Evolutionary conservation across 1,284 basidiomycete genomes (phyloP).

Genomic region (Ceratobasidium sp.): DNA sequence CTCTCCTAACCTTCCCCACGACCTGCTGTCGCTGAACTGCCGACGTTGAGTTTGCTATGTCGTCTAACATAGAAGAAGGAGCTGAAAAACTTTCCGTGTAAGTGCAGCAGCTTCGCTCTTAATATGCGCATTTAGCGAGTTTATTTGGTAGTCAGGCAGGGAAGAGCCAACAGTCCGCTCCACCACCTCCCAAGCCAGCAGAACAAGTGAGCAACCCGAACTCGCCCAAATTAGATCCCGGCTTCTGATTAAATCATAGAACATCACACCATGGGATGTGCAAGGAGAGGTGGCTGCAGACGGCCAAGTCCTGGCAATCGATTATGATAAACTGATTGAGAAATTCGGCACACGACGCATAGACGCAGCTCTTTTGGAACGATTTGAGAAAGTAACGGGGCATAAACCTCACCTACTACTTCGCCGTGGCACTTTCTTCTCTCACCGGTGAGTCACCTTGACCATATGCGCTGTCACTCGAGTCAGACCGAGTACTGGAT

Average conservation of each 20-base stretch:
- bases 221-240: background rate
- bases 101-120: background rate
- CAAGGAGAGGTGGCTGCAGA: slow-evolving; percentile 91
- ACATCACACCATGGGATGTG: slow-evolving; percentile 97
- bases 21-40: slow-evolving; percentile 8
- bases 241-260: background rate
- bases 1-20: slow-evolving; percentile 16
- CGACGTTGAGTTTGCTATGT: background rate
- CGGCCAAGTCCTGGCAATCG: slow-evolving; percentile 90
- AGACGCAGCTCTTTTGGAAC: slow-evolving; percentile 80
- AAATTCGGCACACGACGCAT: slow-evolving; percentile 94
- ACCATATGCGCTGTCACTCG: slow-evolving; percentile 19
- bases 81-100: slow-evolving; percentile 31
- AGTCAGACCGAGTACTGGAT: slow-evolving; percentile 17
- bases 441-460: slow-evolving; percentile 80
- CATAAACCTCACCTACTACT: slow-evolving; percentile 91
- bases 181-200: slow-evolving; percentile 36
- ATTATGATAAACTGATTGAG: slow-evolving; percentile 95
- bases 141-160: slow-evolving; percentile 6
- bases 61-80: slow-evolving; percentile 31
- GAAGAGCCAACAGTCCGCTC: slow-evolving; percentile 30
- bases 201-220: slow-evolving; percentile 26
- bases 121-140: slow-evolving; percentile 6
- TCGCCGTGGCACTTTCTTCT: slow-evolving; percentile 96
- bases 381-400: slow-evolving; percentile 94